Evolutionary conservation across 2,329 filamentous ascomycete genomes (phyloP).

Genomic region (Akanthomyces dipterigenus): DNA sequence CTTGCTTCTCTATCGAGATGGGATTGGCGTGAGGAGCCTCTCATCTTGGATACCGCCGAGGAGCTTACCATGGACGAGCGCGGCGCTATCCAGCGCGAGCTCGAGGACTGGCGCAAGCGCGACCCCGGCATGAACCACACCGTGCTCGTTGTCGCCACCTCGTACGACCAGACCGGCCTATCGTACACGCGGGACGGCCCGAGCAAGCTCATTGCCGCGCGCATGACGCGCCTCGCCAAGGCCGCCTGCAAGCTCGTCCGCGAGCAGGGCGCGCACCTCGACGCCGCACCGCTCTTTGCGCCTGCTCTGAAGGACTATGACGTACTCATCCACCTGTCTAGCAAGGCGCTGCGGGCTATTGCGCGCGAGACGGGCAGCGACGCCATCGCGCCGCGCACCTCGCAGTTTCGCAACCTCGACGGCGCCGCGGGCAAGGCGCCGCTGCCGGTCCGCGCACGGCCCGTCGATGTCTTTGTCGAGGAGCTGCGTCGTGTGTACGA

Average conservation of each 20-base stretch:
- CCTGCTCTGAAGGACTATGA: conserved; percentile 73
- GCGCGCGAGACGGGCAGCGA: conserved; percentile 31
- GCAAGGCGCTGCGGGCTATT: conserved; percentile 41
- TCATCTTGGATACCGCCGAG: conserved; percentile 66
- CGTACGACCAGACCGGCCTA: conserved; percentile 68
- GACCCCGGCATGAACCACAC: conserved; percentile 84
- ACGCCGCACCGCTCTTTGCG: conserved; percentile 57
- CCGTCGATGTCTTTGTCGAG: conserved; percentile 54
- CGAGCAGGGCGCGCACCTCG: conserved; percentile 44
- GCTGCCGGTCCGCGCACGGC: conserved; percentile 50
- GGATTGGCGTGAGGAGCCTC: conserved; percentile 83
- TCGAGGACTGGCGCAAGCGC: conserved; percentile 79
- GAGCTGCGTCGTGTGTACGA: conserved; percentile 64
- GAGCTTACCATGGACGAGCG: conserved; percentile 57
- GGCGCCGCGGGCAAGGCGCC: conserved; percentile 40
- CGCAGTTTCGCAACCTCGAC: conserved; percentile 78
- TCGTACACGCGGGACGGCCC: conserved; percentile 70
- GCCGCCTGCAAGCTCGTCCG: conserved; percentile 61
- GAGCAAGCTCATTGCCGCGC: conserved; percentile 73
- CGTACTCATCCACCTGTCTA: conserved; percentile 67
- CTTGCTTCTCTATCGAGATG: conserved; percentile 75
- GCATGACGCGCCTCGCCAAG: conserved; percentile 75
- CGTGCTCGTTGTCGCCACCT: conserved; percentile 74
- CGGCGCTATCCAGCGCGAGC: conserved; percentile 58
- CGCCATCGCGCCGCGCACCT: conserved; percentile 31